Evolutionary conservation across 345 rosid genomes (phyloP).

Genomic region (Cardamine resedifolia): DNA sequence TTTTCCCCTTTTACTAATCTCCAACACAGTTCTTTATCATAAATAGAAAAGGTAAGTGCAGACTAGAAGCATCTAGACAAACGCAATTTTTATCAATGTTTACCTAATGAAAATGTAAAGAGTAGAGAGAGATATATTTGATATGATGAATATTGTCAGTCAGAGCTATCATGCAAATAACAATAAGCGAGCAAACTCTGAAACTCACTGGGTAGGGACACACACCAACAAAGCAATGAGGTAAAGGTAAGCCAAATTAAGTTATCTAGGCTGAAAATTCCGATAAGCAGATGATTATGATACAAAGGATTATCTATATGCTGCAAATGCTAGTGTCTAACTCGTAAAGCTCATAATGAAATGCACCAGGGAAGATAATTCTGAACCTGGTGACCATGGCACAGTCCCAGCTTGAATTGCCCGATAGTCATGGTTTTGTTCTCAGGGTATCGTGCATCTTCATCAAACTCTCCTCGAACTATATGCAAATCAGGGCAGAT

Average conservation of each 20-base stretch:
- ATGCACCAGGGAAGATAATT: background rate
- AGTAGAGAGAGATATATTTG: background rate
- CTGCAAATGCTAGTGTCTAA: background rate
- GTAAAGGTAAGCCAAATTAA: background rate
- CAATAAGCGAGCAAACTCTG: background rate
- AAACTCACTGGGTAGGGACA: background rate
- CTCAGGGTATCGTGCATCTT: conserved; percentile 82
- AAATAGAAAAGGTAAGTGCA: background rate
- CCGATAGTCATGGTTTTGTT: conserved; percentile 84
- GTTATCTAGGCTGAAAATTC: background rate
- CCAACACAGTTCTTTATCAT: background rate
- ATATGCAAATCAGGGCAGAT: conserved; percentile 91
- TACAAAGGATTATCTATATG: background rate
- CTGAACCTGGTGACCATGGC: conserved; percentile 95
- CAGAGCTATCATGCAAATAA: background rate
- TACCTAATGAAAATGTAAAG: background rate
- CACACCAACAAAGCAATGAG: background rate
- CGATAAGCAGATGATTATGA: background rate
- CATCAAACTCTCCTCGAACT: conserved; percentile 84
- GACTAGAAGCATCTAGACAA: background rate
- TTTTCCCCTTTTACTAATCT: background rate
- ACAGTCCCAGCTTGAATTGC: conserved; percentile 88
- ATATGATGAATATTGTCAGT: background rate
- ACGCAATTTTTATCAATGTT: background rate
- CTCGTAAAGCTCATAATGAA: background rate